Evolutionary conservation across 2,329 filamentous ascomycete species (phyloP).

Genomic region (Fusarium marasasianum): DNA sequence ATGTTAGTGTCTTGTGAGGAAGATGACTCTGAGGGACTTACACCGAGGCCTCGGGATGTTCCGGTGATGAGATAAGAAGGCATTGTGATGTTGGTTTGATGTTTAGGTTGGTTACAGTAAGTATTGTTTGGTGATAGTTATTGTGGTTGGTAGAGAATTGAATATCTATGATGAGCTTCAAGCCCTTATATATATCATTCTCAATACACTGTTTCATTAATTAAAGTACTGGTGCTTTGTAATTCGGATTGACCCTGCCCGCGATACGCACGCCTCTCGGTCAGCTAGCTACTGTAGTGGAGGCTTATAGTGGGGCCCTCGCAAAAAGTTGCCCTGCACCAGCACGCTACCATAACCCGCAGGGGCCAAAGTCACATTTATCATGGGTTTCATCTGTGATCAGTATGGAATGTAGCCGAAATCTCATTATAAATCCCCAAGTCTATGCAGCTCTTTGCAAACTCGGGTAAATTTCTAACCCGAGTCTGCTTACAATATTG

Average conservation of each 20-base stretch:
- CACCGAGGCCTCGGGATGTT: constrained; percentile 34
- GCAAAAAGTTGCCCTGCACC: constrained; percentile 17
- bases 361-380: no score
- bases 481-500: no score
- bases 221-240: neutral
- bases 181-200: neutral
- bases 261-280: neutral
- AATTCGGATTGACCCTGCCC: neutral
- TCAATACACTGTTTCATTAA: neutral
- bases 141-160: fast-evolving
- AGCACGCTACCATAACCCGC: neutral
- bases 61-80: constrained; percentile 30
- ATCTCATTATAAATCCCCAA: neutral
- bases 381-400: fast-evolving
- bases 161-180: fast-evolving
- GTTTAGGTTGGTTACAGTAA: neutral
- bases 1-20: fast-evolving
- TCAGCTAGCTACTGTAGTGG: neutral
- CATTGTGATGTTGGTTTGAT: constrained; percentile 1
- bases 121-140: fast-evolving
- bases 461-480: neutral
- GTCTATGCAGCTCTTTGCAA: neutral
- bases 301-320: neutral
- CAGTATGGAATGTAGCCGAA: neutral
- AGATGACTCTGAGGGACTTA: neutral